Conservation (phyloP, 2,329 filamentous ascomycete genomes). For the Fusarium veterinarium region DNA sequence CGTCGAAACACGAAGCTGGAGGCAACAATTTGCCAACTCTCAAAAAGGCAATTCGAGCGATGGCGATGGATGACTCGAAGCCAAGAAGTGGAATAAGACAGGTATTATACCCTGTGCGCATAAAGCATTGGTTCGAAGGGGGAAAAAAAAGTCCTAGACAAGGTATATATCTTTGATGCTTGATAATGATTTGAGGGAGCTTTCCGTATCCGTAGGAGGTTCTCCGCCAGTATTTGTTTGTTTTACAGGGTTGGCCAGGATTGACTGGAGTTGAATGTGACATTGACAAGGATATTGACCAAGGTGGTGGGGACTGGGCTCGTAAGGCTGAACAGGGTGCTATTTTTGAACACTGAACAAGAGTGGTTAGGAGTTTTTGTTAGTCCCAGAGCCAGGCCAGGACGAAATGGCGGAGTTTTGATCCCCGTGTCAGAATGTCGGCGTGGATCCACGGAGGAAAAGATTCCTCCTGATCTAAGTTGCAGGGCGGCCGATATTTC, state of each 20-base stretch:
- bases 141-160: not conserved
- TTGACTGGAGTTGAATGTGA: constrained; percentile 7
- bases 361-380: constrained; percentile 5
- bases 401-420: constrained; percentile 24
- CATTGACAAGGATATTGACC: constrained; percentile 32
- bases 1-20: constrained; percentile 22
- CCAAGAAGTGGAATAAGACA: constrained; percentile 6
- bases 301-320: constrained; percentile 35
- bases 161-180: not conserved
- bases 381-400: constrained; percentile 12
- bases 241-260: constrained; percentile 12
- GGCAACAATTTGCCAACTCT: constrained; percentile 6
- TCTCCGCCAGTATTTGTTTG: constrained; percentile 11
- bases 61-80: not conserved
- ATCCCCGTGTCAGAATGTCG: constrained; percentile 11
- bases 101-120: constrained; percentile 11
- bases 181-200: constrained; percentile 14
- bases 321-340: constrained; percentile 46
- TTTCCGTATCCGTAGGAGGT: constrained; percentile 20
- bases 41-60: constrained; percentile 5
- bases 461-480: constrained; percentile 2
- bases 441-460: constrained; percentile 21
- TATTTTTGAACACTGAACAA: constrained; percentile 28
- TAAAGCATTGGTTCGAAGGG: not conserved
- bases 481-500: constrained; percentile 19